These are phyloP conservation scores for Lenzites betulinus DNA, from an alignment of 768 basidiomycete species.

Conservation along the genomic window DNA sequence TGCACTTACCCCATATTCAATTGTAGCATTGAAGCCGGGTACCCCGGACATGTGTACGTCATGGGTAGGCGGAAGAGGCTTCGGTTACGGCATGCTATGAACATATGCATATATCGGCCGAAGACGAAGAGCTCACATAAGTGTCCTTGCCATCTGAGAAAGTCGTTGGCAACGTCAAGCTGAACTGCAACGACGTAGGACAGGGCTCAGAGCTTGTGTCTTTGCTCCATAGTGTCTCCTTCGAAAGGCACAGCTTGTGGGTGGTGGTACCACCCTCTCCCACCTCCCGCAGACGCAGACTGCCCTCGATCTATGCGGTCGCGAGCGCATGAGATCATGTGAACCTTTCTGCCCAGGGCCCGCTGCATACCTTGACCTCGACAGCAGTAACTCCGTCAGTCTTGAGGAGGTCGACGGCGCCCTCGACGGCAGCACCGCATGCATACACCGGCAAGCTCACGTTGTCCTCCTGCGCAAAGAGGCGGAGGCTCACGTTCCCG, in stretches of 20 bases:
- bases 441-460: conserved; percentile 60
- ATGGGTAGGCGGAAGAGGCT: conserved; percentile 75
- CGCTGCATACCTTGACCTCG: conserved; percentile 57
- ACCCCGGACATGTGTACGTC: conserved; percentile 67
- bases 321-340: background rate
- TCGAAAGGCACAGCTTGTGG: conserved; percentile 53
- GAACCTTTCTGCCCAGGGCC: background rate
- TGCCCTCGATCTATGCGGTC: conserved; percentile 57
- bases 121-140: conserved; percentile 49
- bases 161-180: conserved; percentile 55
- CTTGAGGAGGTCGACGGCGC: conserved; percentile 56
- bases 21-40: conserved; percentile 69
- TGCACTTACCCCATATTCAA: conserved; percentile 62
- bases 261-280: conserved; percentile 65
- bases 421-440: conserved; percentile 51
- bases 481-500: conserved; percentile 51
- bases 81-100: background rate
- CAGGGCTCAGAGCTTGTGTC: conserved; percentile 45
- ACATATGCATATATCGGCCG: no score
- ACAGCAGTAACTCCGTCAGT: conserved; percentile 57
- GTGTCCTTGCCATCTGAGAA: conserved; percentile 56
- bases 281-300: conserved; percentile 58
- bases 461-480: conserved; percentile 55
- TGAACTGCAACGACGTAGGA: conserved; percentile 55
- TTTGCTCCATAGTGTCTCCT: conserved; percentile 59